Evolutionary conservation across 1,284 basidiomycete genomes (phyloP).

Genomic region (Pisolithus thermaeus): DNA sequence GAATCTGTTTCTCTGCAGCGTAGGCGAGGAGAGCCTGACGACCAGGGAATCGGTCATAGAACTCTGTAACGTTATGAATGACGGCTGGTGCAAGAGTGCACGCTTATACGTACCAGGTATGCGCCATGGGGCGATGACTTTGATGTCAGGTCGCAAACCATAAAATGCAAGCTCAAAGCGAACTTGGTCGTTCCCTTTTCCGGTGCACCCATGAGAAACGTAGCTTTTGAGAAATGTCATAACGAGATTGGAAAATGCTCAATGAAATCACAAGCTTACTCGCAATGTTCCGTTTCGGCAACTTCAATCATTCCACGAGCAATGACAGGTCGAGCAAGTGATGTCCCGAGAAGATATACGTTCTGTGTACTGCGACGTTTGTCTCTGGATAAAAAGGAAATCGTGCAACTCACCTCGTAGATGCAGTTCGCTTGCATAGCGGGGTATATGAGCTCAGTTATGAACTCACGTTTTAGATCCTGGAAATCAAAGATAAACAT

Average conservation of each 20-base stretch:
- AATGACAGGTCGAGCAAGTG: conserved; percentile 96
- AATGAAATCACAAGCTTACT: conserved; percentile 46
- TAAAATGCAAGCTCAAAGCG: conserved; percentile 99
- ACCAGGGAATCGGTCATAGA: conserved; percentile 97
- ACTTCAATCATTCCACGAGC: conserved; percentile 98
- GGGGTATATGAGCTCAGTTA: conserved; percentile 96
- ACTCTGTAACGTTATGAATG: conserved; percentile 48
- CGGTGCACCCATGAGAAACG: conserved; percentile 98
- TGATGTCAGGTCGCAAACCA: conserved; percentile 97
- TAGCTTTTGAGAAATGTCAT: conserved; percentile 46
- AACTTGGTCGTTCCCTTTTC: conserved; percentile 99
- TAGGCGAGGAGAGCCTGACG: conserved; percentile 90
- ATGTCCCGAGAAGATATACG: conserved; percentile 97
- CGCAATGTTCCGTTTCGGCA: conserved; percentile 89
- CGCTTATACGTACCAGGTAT: conserved; percentile 62
- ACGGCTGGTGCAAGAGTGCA: neutral
- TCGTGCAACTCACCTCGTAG: conserved; percentile 68
- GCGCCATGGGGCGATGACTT: conserved; percentile 98
- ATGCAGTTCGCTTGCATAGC: conserved; percentile 98
- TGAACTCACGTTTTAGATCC: conserved; percentile 95
- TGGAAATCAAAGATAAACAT: conserved; percentile 26
- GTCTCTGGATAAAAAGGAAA: neutral
- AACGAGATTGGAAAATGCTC: neutral
- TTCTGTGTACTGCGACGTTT: conserved; percentile 44
- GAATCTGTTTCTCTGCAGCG: conserved; percentile 86